Conservation (phyloP, 371 early-diverging fungal genomes). For the Mucor ambiguus region DNA sequence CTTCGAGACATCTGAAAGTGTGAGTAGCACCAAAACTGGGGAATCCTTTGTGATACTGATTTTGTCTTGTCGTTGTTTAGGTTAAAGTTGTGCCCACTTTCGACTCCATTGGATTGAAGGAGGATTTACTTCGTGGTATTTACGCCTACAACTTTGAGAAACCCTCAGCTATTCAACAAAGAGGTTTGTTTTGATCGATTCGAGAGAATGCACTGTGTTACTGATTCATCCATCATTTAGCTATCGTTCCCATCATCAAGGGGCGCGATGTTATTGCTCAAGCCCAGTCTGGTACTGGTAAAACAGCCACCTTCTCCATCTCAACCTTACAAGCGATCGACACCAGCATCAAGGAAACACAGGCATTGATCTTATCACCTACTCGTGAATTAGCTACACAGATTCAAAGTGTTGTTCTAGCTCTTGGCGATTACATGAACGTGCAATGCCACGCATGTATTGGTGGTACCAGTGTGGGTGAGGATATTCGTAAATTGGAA, state of each 20-base stretch:
- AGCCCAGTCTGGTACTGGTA: constrained; percentile 99
- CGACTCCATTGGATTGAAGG: constrained; percentile 92
- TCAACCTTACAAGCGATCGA: constrained; percentile 96
- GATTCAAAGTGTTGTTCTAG: constrained; percentile 92
- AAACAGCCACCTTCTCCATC: constrained; percentile 99
- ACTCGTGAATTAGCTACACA: constrained; percentile 99
- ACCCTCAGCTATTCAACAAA: constrained; percentile 98
- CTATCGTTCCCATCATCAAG: constrained; percentile 92
- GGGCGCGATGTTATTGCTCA: constrained; percentile 98
- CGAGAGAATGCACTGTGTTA: background rate
- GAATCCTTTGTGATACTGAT: background rate
- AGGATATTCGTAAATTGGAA: constrained; percentile 90
- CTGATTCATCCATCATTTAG: constrained; percentile 31
- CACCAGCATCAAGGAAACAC: constrained; percentile 80
- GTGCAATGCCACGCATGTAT: constrained; percentile 95
- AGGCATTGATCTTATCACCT: constrained; percentile 97
- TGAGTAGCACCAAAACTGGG: constrained; percentile 24
- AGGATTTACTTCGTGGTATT: constrained; percentile 96
- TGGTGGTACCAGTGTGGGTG: constrained; percentile 94
- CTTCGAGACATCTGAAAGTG: constrained; percentile 72
- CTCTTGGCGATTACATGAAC: constrained; percentile 94
- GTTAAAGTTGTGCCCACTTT: constrained; percentile 84
- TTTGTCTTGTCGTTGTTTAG: constrained; percentile 19
- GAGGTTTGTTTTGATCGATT: constrained; percentile 41
- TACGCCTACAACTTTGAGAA: constrained; percentile 94